A percentile compares a stretch with the other conserved stretches of the same genome.
Conservation (phyloP, 768 basidiomycete species). For the Leccinum pellstonianum region DNA sequence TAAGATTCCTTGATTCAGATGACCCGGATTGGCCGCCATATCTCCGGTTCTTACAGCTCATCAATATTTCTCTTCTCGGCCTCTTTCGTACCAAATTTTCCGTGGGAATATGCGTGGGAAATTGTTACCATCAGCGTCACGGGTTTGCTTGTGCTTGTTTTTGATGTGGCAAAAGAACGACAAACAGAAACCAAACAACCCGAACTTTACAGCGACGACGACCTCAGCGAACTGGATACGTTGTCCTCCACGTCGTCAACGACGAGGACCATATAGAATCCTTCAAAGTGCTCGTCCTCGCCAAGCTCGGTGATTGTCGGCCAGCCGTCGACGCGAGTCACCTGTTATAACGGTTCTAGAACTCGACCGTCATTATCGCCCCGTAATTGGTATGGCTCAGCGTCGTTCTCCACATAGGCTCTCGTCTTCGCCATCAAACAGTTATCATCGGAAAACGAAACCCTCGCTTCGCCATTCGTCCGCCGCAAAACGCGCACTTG, state of each 20-base stretch:
- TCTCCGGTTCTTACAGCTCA: not conserved
- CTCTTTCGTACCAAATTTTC: not conserved
- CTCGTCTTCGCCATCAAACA: constrained; percentile 27
- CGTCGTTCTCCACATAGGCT: constrained; percentile 47
- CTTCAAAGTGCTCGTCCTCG: constrained; percentile 3
- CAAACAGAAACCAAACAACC: constrained; percentile 34
- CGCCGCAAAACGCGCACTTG: constrained; percentile 38
- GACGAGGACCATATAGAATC: constrained; percentile 17
- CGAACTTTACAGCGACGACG: constrained; percentile 29
- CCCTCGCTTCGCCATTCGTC: constrained; percentile 36
- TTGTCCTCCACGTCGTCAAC: constrained; percentile 18
- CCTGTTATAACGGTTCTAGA: constrained; percentile 10
- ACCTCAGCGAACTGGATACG: constrained; percentile 28
- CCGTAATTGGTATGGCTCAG: constrained; percentile 38
- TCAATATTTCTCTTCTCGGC: constrained; percentile 4
- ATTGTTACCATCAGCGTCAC: constrained; percentile 11
- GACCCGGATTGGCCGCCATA: not conserved
- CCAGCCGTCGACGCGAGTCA: constrained; percentile 11
- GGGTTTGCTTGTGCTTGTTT: constrained; percentile 28
- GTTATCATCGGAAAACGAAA: constrained; percentile 31
- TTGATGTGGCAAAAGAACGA: constrained; percentile 25
- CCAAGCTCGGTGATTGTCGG: constrained; percentile 2
- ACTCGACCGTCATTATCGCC: constrained; percentile 18
- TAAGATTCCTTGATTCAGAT: not conserved
- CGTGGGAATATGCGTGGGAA: constrained; percentile 11